phyloP scores from a whole-genome alignment of 129 eudicot genomes.

The Silybum marianum region DNA sequence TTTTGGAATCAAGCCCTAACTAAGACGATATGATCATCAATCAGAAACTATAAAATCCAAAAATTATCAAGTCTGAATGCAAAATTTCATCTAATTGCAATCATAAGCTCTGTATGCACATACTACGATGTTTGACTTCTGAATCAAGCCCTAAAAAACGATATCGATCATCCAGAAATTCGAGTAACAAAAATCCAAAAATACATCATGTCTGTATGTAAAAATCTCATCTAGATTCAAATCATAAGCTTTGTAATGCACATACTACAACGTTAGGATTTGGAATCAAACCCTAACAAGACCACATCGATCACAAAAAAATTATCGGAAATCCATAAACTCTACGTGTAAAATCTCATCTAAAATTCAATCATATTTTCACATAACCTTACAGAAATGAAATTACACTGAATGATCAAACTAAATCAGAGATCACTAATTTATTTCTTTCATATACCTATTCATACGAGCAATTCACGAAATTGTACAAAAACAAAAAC shows the following conservation, averaged over 20 bases:
- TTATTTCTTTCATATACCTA: conserved; percentile 1
- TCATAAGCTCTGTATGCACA: conserved; percentile 8
- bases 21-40: background rate
- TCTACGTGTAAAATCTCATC: background rate
- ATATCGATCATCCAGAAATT: background rate
- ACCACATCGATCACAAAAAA: background rate
- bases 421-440: conserved; percentile 15
- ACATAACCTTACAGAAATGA: conserved; percentile 17
- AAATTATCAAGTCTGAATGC: background rate
- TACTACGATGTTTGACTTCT: conserved; percentile 2
- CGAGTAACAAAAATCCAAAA: background rate
- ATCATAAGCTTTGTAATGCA: background rate
- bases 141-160: background rate
- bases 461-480: conserved; percentile 12
- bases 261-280: background rate
- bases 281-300: background rate
- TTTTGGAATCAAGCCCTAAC: conserved; percentile 11
- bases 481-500: conserved; percentile 8
- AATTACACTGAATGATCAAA: conserved; percentile 1
- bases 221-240: background rate
- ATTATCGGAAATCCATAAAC: background rate
- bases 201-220: background rate
- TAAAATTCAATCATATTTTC: conserved; percentile 9
- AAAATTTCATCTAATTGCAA: background rate
- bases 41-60: background rate